Percentiles rank a stretch among this genome's conserved stretches.
phyloP scores from a whole-genome alignment of 805 yeast species.

The Blastobotrys parvus region DNA sequence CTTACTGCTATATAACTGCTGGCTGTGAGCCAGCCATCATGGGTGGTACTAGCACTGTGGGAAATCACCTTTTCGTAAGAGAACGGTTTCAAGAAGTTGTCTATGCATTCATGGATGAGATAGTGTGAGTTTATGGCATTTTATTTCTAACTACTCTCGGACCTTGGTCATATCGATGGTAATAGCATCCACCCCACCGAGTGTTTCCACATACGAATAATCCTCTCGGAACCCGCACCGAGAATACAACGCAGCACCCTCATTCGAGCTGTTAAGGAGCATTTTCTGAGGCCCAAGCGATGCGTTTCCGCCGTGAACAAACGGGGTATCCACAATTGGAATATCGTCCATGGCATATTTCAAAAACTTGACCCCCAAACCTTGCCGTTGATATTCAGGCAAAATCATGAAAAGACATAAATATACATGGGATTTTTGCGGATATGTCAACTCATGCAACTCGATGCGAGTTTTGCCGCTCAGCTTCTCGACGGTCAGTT shows the following conservation, averaged over 20 bases:
- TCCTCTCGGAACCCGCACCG: not conserved
- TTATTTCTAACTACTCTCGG: no score
- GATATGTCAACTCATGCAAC: not conserved
- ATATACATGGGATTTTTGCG: not conserved
- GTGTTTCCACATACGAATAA: not conserved
- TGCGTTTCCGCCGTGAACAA: not conserved
- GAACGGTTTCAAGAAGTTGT: no score
- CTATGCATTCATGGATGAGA: no score
- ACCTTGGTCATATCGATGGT: no score
- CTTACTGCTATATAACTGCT: no score
- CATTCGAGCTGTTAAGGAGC: not conserved
- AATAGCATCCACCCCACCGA: no score
- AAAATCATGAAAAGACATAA: conserved; percentile 6
- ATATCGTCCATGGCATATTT: conserved; percentile 3
- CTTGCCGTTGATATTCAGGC: conserved; percentile 9
- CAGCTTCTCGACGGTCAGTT: not conserved
- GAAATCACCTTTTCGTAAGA: no score
- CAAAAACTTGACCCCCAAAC: conserved; percentile 9
- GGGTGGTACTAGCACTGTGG: no score
- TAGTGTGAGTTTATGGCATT: no score
- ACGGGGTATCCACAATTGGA: conserved; percentile 2
- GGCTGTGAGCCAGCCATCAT: no score
- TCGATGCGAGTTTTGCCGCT: not conserved
- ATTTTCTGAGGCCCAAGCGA: not conserved
- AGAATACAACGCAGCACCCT: not conserved